A percentile compares a stretch with the other conserved stretches of the same genome.
phyloP scores from a whole-genome alignment of 176 grass and related monocot genomes.

The Aegilops tauschii region DNA sequence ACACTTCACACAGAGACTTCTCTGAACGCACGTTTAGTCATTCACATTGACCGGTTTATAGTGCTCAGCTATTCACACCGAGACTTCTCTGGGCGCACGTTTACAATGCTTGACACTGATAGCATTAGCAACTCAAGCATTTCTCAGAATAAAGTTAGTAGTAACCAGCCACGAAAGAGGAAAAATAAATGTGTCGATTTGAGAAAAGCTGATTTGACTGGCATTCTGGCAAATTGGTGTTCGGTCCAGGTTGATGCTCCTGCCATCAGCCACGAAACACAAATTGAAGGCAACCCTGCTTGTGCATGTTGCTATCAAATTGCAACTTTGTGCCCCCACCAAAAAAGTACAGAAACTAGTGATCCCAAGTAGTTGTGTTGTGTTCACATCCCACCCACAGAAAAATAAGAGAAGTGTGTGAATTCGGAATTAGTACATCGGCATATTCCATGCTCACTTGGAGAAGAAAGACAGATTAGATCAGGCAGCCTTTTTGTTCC shows the following conservation, averaged over 20 bases:
- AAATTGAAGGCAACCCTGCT: neutral
- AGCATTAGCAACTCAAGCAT: neutral
- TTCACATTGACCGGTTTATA: too few relatives aligned
- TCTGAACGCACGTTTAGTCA: too few relatives aligned
- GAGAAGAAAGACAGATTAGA: neutral
- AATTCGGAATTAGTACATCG: neutral
- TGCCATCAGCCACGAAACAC: neutral
- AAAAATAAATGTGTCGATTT: neutral
- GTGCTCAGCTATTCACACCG: too few relatives aligned
- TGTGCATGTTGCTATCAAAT: constrained; percentile 22
- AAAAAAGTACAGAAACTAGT: neutral
- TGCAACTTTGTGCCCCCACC: constrained; percentile 27
- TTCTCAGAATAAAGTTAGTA: neutral
- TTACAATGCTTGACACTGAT: neutral
- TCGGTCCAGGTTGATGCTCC: neutral
- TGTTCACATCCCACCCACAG: constrained; percentile 4
- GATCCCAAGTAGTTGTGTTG: neutral
- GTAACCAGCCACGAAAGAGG: neutral
- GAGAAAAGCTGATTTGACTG: neutral
- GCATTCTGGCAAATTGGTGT: neutral
- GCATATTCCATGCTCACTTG: neutral
- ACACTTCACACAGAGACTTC: too few relatives aligned
- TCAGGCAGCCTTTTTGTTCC: neutral
- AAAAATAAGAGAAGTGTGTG: neutral
- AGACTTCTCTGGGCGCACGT: neutral